Percentiles rank a stretch among this genome's conserved stretches.
Evolutionary conservation across 805 yeast genomes (phyloP).

Genomic region (Phaffomyces antillensis): DNA sequence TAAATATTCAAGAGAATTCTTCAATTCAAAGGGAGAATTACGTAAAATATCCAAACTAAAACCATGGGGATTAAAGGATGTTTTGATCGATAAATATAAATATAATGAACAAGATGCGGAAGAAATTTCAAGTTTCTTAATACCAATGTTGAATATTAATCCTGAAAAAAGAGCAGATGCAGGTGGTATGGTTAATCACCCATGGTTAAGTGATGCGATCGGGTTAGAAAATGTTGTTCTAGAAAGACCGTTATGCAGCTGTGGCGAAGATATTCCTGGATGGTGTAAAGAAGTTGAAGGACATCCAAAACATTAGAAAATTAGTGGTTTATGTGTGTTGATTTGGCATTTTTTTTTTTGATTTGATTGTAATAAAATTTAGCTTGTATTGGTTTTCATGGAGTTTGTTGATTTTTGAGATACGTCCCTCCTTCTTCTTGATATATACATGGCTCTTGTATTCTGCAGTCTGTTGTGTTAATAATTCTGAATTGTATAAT

Average conservation of each 20-base stretch:
- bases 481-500: neutral
- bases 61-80: slow-evolving; percentile 84
- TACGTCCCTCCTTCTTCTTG: too few relatives aligned
- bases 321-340: neutral
- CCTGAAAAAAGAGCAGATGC: slow-evolving; percentile 89
- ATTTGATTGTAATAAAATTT: neutral
- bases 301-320: slow-evolving; percentile 29
- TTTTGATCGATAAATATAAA: slow-evolving; percentile 79
- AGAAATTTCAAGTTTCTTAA: slow-evolving; percentile 66
- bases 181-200: slow-evolving; percentile 87
- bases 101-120: slow-evolving; percentile 60
- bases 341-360: neutral
- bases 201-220: slow-evolving; percentile 70
- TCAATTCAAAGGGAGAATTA: slow-evolving; percentile 63
- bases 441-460: too few relatives aligned
- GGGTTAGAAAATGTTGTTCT: slow-evolving; percentile 63
- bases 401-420: neutral
- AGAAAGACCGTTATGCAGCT: slow-evolving; percentile 69
- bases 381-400: neutral
- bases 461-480: too few relatives aligned
- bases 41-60: slow-evolving; percentile 74
- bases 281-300: slow-evolving; percentile 69
- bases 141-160: slow-evolving; percentile 75
- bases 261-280: slow-evolving; percentile 87
- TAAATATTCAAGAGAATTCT: slow-evolving; percentile 52